A percentile compares a stretch with the other conserved stretches of the same genome.
Evolutionary conservation across 306 rosid genomes (phyloP).

Genomic region (Neltuma alba): DNA sequence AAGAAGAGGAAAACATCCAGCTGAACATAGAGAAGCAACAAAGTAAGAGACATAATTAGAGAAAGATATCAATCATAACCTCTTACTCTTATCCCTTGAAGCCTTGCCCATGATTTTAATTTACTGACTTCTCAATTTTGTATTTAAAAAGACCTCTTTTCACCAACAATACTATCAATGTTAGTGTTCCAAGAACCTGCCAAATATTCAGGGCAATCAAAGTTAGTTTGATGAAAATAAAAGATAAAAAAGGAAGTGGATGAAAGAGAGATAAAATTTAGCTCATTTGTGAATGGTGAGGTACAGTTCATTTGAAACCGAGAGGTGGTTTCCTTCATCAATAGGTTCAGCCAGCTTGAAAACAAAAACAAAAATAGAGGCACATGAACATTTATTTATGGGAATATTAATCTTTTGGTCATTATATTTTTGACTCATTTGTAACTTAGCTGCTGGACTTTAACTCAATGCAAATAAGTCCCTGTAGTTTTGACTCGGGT

Average conservation of each 20-base stretch:
- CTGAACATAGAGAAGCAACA: conserved; percentile 19
- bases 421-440: too few relatives aligned
- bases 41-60: neutral
- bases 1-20: neutral
- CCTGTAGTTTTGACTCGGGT: too few relatives aligned
- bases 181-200: neutral
- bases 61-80: conserved; percentile 52
- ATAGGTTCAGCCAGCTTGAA: neutral
- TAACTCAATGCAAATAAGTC: too few relatives aligned
- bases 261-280: neutral
- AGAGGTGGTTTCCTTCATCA: too few relatives aligned
- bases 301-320: neutral
- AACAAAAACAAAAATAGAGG: too few relatives aligned
- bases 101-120: conserved; percentile 81
- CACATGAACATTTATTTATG: too few relatives aligned
- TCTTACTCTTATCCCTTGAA: conserved; percentile 95
- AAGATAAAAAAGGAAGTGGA: neutral
- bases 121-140: neutral
- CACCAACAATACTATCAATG: neutral
- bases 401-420: too few relatives aligned
- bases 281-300: neutral
- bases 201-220: neutral
- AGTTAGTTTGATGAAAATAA: neutral
- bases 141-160: neutral
- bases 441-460: too few relatives aligned